Evolutionary conservation across 176 grass and related monocot genomes (phyloP), one percentile per base, ranked within the genome.

Genomic region (Aegilops bicornis): DNA sequence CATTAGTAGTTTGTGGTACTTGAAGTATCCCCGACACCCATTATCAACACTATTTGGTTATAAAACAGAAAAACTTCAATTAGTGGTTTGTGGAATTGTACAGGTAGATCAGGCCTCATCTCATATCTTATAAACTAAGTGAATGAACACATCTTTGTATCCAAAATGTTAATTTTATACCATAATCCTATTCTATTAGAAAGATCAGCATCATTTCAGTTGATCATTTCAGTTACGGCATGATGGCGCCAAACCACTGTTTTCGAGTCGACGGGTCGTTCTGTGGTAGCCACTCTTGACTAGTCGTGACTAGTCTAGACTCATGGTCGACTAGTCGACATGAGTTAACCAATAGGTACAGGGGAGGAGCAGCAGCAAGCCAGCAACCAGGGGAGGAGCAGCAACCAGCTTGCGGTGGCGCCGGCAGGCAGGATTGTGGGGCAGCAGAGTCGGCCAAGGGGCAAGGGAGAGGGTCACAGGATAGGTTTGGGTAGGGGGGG

Each of bases 1-100:
- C 61, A 64, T 30, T 32, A 58, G 33, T 22, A 76, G 36, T 10
- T 69, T 37, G 60, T 83, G 10, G 35, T 64, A 35, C 15, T 80
- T 24, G 4, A 83, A 5, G 40, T 42, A 25, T 45, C 72, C 43
- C 52, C 22, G 10, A 58, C 36, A 78, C 35, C 31, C 8, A 60
- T 50, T 83, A 78, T 31, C 50, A 78, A 78, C 25, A 36, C 33
- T 77, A 14, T 87, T 81, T 64, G 12, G 63, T 69, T 64, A 61
- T 60, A 19, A 15, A 82, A 54, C 5, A 50, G 48, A 50, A 50
- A 50, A 50, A 16, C 48, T 50, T 50, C 48, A 5, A 50, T 50
- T 48, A 50, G 48, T 50, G 15, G 15, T 50, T 50, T 50, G 48
- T 17, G 48, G 48, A 50, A 79, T 10, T 43, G 56, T 61, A 17